Conservation (phyloP, 805 yeast species). For the Pichia phayaonensis region DNA sequence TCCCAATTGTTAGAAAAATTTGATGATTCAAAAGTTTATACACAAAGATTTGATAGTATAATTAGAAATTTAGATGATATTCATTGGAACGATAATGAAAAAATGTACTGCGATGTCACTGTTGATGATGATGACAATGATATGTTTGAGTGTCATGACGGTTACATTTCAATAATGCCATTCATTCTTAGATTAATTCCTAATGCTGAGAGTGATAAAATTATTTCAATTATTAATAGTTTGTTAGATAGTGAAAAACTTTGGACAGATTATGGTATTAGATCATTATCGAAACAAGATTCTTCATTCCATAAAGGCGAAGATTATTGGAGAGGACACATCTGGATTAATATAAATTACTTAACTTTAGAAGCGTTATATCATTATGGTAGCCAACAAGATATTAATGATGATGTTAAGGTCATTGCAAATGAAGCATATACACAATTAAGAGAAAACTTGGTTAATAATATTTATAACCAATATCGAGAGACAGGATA, state of each 20-base stretch:
- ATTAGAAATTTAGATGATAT: conserved; percentile 56
- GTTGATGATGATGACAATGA: conserved; percentile 68
- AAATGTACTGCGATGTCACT: conserved; percentile 76
- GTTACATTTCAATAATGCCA: conserved; percentile 83
- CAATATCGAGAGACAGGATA: conserved; percentile 72
- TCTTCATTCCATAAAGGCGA: conserved; percentile 66
- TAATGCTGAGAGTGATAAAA: conserved; percentile 32
- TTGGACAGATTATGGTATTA: conserved; percentile 72
- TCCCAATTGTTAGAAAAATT: conserved; percentile 53
- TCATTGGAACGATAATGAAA: conserved; percentile 70
- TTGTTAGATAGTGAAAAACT: conserved; percentile 65
- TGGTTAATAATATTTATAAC: conserved; percentile 60
- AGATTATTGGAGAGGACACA: conserved; percentile 92
- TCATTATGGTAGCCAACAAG: conserved; percentile 40
- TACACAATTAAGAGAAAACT: conserved; percentile 48
- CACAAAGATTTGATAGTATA: conserved; percentile 47
- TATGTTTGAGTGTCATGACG: conserved; percentile 72
- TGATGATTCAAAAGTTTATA: conserved; percentile 52
- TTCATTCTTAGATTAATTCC: conserved; percentile 64
- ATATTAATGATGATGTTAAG: conserved; percentile 25
- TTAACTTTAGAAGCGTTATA: conserved; percentile 63
- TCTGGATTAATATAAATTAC: conserved; percentile 91
- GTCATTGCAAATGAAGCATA: conserved; percentile 44
- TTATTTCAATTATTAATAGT: conserved; percentile 46
- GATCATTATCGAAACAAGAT: conserved; percentile 70